Evolutionary conservation across 2,329 filamentous ascomycete genomes (phyloP).

Genomic region (Penicillium digitatum): DNA sequence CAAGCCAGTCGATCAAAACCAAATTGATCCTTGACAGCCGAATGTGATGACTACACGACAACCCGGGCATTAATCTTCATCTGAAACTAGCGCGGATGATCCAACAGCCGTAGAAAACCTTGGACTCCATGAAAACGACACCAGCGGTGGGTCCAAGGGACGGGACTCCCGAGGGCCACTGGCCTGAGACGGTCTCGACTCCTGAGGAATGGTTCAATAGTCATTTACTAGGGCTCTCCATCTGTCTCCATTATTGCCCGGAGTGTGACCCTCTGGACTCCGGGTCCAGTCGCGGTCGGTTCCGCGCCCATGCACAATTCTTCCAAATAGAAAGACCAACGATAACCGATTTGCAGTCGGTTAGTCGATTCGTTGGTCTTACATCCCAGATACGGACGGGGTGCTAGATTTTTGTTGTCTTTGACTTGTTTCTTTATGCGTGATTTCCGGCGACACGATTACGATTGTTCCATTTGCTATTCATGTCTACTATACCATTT

Average conservation of each 20-base stretch:
- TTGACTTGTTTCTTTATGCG: not conserved
- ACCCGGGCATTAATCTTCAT: not conserved
- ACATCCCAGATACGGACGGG: not conserved
- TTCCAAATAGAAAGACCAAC: not conserved
- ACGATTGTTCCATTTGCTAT: not conserved
- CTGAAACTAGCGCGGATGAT: not conserved
- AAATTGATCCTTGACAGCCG: not conserved
- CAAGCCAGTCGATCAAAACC: not conserved
- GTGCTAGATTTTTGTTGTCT: not conserved
- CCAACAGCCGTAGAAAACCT: not conserved
- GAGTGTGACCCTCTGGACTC: not conserved
- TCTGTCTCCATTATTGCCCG: not conserved
- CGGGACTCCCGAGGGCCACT: not conserved
- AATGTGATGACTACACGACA: not conserved
- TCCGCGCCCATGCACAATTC: not conserved
- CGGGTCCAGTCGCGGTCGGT: not conserved
- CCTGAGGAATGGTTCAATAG: not conserved
- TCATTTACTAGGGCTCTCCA: conserved; percentile 1
- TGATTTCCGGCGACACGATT: not conserved
- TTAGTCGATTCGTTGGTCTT: not conserved
- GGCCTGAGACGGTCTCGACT: not conserved
- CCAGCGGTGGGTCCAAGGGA: not conserved
- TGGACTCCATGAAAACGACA: not conserved
- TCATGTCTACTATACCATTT: not conserved
- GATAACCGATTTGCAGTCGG: not conserved